Percentiles rank a stretch among this genome's conserved stretches.
Conservation (phyloP, 202 grass and related monocot species). For the Digitaria exilis region DNA sequence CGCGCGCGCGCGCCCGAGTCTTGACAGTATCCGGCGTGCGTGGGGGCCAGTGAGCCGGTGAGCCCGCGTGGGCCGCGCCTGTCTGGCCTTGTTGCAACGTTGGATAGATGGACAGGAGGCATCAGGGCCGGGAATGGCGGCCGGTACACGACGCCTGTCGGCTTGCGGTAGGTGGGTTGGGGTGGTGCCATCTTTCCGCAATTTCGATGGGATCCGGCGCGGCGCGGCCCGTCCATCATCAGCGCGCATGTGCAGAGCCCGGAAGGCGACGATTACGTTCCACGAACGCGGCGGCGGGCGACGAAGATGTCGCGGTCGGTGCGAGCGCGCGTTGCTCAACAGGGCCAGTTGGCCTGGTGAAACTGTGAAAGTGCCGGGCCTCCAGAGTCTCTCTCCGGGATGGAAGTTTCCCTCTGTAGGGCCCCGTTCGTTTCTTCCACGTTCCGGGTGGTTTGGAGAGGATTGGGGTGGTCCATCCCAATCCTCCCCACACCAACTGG, state of each 20-base stretch:
- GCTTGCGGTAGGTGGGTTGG: background rate
- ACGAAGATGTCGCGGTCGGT: background rate
- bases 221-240: background rate
- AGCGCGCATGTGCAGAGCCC: background rate
- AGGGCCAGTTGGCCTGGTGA: background rate
- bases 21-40: background rate
- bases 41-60: background rate
- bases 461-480: too few species aligned
- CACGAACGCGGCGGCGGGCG: background rate
- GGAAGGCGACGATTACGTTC: background rate
- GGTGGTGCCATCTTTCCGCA: background rate
- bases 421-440: too few species aligned
- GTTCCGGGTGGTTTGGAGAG: too few species aligned
- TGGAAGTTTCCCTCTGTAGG: background rate
- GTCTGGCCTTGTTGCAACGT: background rate
- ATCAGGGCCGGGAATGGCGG: background rate
- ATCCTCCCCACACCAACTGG: too few species aligned
- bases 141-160: conserved; percentile 33
- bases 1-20: conserved; percentile 8
- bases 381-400: background rate
- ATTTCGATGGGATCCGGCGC: background rate
- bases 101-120: background rate
- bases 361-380: background rate
- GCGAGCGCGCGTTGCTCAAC: background rate
- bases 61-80: background rate